Percentiles rank a stretch among this genome's conserved stretches.
These are phyloP conservation scores for Irpex sp. DNA, from an alignment of 1,284 basidiomycete genomes.

Conservation along the genomic window DNA sequence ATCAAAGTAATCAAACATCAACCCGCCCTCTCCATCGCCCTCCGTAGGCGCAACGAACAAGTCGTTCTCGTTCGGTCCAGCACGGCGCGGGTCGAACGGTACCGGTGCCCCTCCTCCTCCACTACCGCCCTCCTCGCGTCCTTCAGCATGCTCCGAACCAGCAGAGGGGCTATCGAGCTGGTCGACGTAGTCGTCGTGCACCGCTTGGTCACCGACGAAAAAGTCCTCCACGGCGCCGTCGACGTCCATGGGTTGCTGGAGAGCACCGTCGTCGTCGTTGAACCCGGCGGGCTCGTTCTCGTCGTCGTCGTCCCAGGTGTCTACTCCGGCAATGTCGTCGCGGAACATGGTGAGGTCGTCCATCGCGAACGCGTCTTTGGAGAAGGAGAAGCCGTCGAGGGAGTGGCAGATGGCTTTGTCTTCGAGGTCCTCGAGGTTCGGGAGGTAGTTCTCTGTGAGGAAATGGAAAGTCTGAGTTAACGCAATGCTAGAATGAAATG, in stretches of 20 bases:
- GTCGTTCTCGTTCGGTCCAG: constrained; percentile 74
- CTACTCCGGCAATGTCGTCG: constrained; percentile 51
- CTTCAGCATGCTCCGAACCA: constrained; percentile 46
- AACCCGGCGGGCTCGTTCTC: constrained; percentile 44
- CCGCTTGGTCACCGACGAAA: constrained; percentile 79
- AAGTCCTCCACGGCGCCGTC: constrained; percentile 76
- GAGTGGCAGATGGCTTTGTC: constrained; percentile 85
- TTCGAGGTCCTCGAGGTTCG: constrained; percentile 70
- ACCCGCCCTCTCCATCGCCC: constrained; percentile 47
- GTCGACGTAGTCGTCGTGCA: constrained; percentile 57
- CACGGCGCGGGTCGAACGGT: constrained; percentile 84
- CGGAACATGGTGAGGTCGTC: constrained; percentile 71
- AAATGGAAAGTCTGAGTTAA: constrained; percentile 16
- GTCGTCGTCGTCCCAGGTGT: constrained; percentile 53
- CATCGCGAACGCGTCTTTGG: constrained; percentile 64
- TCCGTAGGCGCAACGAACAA: constrained; percentile 88
- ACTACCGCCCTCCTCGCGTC: constrained; percentile 31
- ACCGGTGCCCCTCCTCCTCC: constrained; percentile 54
- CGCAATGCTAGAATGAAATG: constrained; percentile 26
- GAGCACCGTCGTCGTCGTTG: constrained; percentile 38
- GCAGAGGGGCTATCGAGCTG: constrained; percentile 50
- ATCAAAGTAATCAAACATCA: constrained; percentile 95
- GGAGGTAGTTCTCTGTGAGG: constrained; percentile 68
- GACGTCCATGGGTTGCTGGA: constrained; percentile 45
- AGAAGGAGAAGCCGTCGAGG: constrained; percentile 85